Conservation (phyloP, 768 basidiomycete species). For the Clitopilus passeckerianus region DNA sequence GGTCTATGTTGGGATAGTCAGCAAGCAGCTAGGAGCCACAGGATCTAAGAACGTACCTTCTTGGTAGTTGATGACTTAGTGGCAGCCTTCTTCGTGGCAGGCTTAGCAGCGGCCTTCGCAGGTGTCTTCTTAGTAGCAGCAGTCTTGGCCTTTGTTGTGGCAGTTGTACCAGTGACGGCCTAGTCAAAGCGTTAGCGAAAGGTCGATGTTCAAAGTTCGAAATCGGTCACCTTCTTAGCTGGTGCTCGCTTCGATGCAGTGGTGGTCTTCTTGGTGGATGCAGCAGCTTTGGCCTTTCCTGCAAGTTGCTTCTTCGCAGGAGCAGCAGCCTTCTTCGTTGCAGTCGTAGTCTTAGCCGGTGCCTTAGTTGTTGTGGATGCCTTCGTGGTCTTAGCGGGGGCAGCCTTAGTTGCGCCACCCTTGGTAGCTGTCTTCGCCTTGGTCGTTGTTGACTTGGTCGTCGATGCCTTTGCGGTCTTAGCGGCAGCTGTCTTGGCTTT, state of each 20-base stretch:
- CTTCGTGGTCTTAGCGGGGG: conserved; percentile 24
- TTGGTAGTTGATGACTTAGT: conserved; percentile 28
- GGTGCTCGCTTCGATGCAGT: conserved; percentile 28
- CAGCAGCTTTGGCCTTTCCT: conserved; percentile 24
- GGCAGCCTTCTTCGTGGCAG: conserved; percentile 21
- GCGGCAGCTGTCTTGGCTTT: conserved; percentile 25
- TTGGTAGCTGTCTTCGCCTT: conserved; percentile 27
- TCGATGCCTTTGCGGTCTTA: conserved; percentile 20
- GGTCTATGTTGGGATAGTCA: conserved; percentile 9
- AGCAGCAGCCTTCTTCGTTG: conserved; percentile 14
- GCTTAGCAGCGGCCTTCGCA: conserved; percentile 20
- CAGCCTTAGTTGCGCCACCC: conserved; percentile 24
- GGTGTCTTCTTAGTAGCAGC: conserved; percentile 30
- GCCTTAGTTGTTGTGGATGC: conserved; percentile 14
- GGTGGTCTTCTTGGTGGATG: conserved; percentile 30
- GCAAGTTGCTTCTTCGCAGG: conserved; percentile 29
- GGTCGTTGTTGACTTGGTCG: conserved; percentile 14
- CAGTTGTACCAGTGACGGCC: conserved; percentile 37
- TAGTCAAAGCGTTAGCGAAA: conserved; percentile 11
- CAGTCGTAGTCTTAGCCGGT: conserved; percentile 20
- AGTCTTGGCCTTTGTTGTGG: conserved; percentile 36
- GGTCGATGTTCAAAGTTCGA: background rate
- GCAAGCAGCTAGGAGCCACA: background rate
- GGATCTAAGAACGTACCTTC: conserved; percentile 18
- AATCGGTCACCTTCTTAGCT: conserved; percentile 31